A percentile compares a stretch with the other conserved stretches of the same genome.
These are phyloP conservation scores for Aspergillus campestris DNA, from an alignment of 495 filamentous ascomycete species.

Conservation along the genomic window DNA sequence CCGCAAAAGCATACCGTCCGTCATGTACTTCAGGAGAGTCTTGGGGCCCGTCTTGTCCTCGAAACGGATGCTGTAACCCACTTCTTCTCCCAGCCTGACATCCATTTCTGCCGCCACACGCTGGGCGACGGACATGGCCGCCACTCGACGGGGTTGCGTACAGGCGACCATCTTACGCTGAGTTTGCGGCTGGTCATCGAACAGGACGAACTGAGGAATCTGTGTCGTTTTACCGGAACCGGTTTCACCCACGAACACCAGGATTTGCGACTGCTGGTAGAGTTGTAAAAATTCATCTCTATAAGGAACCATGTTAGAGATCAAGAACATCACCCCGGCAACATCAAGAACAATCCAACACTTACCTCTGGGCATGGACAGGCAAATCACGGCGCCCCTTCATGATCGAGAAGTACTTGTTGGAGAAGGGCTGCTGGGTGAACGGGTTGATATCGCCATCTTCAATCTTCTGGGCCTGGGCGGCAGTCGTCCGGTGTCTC, in stretches of 20 bases:
- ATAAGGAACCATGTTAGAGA: neutral
- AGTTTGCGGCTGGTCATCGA: slow-evolving; percentile 86
- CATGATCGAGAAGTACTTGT: slow-evolving; percentile 82
- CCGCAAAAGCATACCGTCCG: slow-evolving; percentile 95
- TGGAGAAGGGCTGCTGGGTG: slow-evolving; percentile 64
- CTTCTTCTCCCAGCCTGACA: slow-evolving; percentile 85
- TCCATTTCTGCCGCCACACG: slow-evolving; percentile 98
- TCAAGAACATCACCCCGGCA: neutral
- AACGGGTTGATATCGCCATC: slow-evolving; percentile 81
- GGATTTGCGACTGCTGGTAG: slow-evolving; percentile 87
- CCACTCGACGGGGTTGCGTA: slow-evolving; percentile 96
- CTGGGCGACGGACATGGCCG: slow-evolving; percentile 97
- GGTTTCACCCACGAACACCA: slow-evolving; percentile 98
- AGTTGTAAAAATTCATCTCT: slow-evolving; percentile 89
- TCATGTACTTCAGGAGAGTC: slow-evolving; percentile 99
- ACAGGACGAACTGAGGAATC: slow-evolving; percentile 96
- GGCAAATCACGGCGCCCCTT: slow-evolving; percentile 77
- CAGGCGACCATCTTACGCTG: slow-evolving; percentile 86
- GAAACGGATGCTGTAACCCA: slow-evolving; percentile 98
- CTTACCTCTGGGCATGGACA: slow-evolving; percentile 78
- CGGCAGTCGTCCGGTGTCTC: slow-evolving; percentile 74
- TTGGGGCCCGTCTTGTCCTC: slow-evolving; percentile 88
- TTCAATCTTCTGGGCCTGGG: slow-evolving; percentile 63
- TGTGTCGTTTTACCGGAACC: slow-evolving; percentile 99
- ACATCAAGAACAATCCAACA: slow-evolving; percentile 2